Evolutionary conservation across 495 filamentous ascomycete species (phyloP), one percentile per base, ranked within the genome.

Genomic region (Hypoxylon lenormandii): DNA sequence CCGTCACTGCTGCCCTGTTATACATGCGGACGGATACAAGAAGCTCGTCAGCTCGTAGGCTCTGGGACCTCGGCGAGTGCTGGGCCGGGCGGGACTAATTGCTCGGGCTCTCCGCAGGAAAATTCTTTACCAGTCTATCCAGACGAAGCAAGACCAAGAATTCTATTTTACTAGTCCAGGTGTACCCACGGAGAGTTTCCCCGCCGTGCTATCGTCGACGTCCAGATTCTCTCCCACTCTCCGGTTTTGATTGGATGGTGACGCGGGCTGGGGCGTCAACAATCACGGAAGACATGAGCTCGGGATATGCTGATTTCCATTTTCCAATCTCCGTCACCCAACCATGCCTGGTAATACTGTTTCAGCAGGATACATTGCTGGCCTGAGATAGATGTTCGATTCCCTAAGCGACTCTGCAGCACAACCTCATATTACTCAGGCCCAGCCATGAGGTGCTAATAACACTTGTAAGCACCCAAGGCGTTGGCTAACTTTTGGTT

Each of bases 271-370:
- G 40, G 43, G 33, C 21, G 23, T 52, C 38, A 50, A 47, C 42
- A 22, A 16, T 46, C 8, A 43, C 22, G 51, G 45, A 52, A 23
- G 33, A 26, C 19, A 12, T 43, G 16, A 18, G 54, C 13, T 33
- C n/a, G 38, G 38, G 33, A 13, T 42, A 60, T 64, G 66, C 46
- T 50, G 60, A 69, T 50, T 54, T 36, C 66, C 66, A 69, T 55
- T 43, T 13, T 37, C 50, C 11, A 42, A 64, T 69, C 60, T 64
- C 64, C 66, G 60, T 64, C 64, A 49, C 60, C 66, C 47, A 59
- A 69, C 66, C 60, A 50, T 48, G 22, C 22, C 15, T n/a, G n/a
- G 66, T 69, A 40, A 60, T 40, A 64, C 60, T 49, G 66, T 69
- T 69, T 64, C 66, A 69, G 60, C 48, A 23, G 40, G 19, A 64